Percentiles rank a stretch among this genome's conserved stretches.
These are phyloP conservation scores for Oehlia diaphana DNA, from an alignment of 192 early-diverging fungal genomes.

Conservation along the genomic window DNA sequence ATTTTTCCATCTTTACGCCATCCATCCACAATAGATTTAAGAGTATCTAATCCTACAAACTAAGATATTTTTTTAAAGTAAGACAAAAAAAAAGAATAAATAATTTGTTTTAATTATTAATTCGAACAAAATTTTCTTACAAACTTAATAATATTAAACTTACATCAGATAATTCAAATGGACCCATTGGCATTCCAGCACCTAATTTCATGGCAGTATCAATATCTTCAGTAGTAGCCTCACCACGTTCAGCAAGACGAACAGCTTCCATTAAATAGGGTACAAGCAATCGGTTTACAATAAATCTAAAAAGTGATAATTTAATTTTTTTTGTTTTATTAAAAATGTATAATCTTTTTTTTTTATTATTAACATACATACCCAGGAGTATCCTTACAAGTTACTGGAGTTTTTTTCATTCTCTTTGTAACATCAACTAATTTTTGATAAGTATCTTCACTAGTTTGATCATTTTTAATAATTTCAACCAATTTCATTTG, in stretches of 20 bases:
- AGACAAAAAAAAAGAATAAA: conserved; percentile 1
- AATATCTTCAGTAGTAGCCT: conserved; percentile 81
- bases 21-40: conserved; percentile 94
- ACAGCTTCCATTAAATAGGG: conserved; percentile 97
- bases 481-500: conserved; percentile 99
- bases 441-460: conserved; percentile 59
- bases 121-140: background rate
- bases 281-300: conserved; percentile 94
- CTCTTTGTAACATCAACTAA: conserved; percentile 69
- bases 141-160: conserved; percentile 29
- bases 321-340: too few relatives aligned
- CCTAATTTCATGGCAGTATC: conserved; percentile 98
- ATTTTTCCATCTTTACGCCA: conserved; percentile 86
- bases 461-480: conserved; percentile 67
- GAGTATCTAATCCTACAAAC: conserved; percentile 94
- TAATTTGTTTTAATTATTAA: background rate
- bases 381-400: conserved; percentile 97
- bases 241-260: conserved; percentile 87
- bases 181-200: conserved; percentile 96
- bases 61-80: conserved; percentile 31
- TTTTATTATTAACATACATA: conserved; percentile 33
- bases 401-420: conserved; percentile 86
- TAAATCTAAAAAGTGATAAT: conserved; percentile 54
- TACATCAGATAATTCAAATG: conserved; percentile 79
- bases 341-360: background rate